phyloP scores from a whole-genome alignment of 2,329 filamentous ascomycete genomes.

The Pleoardoris graminearum region DNA sequence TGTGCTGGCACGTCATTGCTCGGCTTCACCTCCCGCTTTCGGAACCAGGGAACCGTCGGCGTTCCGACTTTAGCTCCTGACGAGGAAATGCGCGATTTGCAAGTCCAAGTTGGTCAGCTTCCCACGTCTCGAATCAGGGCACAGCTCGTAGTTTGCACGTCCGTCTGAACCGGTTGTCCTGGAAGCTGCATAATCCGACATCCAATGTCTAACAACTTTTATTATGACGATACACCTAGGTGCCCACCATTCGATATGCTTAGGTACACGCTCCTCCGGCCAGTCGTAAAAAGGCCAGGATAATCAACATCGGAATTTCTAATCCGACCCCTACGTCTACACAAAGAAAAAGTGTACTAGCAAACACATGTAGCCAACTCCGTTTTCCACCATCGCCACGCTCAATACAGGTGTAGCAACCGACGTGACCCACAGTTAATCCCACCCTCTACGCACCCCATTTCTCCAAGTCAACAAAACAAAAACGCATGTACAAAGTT shows the following conservation, averaged over 20 bases:
- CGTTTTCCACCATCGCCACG: neutral
- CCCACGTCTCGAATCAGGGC: no score
- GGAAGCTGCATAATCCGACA: no score
- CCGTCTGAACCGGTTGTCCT: no score
- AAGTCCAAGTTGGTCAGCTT: neutral
- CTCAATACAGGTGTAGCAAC: neutral
- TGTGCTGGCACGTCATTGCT: slow-evolving; percentile 1
- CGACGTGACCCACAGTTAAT: neutral
- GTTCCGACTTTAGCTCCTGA: neutral
- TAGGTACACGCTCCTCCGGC: no score
- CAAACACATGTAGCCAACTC: neutral
- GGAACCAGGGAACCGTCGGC: slow-evolving; percentile 12
- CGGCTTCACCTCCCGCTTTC: slow-evolving; percentile 20
- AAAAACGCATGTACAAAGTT: neutral
- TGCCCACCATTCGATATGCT: no score
- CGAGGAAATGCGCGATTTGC: neutral
- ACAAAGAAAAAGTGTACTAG: neutral
- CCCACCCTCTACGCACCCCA: neutral
- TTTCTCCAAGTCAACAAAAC: neutral
- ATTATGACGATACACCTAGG: no score
- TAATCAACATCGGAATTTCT: neutral
- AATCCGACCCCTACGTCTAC: neutral
- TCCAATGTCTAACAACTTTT: no score
- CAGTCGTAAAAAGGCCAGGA: neutral
- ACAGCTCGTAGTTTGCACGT: no score